Percentiles rank a stretch among this genome's conserved stretches.
These are phyloP conservation scores for Pistacia integerrima DNA, from an alignment of 345 rosid genomes.

Conservation along the genomic window DNA sequence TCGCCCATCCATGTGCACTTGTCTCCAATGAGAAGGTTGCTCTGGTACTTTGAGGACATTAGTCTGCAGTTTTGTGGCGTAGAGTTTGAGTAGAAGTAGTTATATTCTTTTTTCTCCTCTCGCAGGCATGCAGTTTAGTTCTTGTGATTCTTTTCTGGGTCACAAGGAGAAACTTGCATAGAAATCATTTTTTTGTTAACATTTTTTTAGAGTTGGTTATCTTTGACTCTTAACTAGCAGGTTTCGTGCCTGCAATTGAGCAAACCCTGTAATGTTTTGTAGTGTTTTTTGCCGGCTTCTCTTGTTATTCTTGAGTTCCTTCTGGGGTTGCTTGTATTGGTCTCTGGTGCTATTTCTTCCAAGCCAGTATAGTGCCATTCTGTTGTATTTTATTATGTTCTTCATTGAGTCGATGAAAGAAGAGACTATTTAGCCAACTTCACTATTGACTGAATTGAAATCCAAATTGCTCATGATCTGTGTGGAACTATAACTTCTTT, in stretches of 20 bases:
- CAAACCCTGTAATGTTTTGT: constrained; percentile 18
- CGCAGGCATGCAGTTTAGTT: constrained; percentile 23
- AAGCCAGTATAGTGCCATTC: constrained; percentile 23
- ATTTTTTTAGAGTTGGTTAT: constrained; percentile 25
- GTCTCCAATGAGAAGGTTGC: constrained; percentile 90
- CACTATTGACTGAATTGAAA: background rate
- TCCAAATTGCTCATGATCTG: background rate
- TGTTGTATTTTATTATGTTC: constrained; percentile 31
- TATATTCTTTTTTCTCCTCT: constrained; percentile 24
- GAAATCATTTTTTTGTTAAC: constrained; percentile 21
- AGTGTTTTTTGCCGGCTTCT: constrained; percentile 34
- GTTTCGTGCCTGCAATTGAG: constrained; percentile 30
- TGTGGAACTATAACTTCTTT: background rate
- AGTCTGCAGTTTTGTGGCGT: constrained; percentile 47
- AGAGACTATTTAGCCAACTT: background rate
- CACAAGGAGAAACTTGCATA: constrained; percentile 29
- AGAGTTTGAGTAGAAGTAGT: constrained; percentile 33
- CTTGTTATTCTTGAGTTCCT: constrained; percentile 7
- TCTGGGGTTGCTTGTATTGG: constrained; percentile 6
- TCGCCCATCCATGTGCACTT: constrained; percentile 68
- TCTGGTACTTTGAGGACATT: constrained; percentile 55
- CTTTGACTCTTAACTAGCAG: constrained; percentile 26
- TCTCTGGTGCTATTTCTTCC: constrained; percentile 20
- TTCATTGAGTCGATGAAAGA: constrained; percentile 25
- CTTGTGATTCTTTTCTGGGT: constrained; percentile 23